These are phyloP conservation scores for Hypoxylon trugodes DNA, from an alignment of 495 filamentous ascomycete genomes.

Conservation along the genomic window DNA sequence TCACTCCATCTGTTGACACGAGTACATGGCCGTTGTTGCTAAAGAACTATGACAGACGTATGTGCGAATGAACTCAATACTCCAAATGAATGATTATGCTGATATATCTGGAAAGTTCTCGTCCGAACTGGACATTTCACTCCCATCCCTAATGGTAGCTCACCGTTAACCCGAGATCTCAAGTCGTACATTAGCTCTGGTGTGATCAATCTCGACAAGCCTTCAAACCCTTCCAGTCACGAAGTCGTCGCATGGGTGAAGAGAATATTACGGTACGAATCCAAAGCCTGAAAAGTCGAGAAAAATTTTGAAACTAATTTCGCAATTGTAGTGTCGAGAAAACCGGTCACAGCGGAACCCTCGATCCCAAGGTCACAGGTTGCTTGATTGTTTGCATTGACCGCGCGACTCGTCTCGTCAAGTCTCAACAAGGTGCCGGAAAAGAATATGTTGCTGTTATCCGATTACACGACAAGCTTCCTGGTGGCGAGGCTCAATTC, in stretches of 20 bases:
- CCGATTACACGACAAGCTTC: slow-evolving; percentile 88
- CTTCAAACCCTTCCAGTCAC: slow-evolving; percentile 95
- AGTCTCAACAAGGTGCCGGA: slow-evolving; percentile 97
- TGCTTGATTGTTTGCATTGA: slow-evolving; percentile 96
- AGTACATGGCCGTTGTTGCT: slow-evolving; percentile 88
- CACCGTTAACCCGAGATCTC: slow-evolving; percentile 87
- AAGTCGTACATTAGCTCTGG: slow-evolving; percentile 95
- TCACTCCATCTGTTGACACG: slow-evolving; percentile 74
- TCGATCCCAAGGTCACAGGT: slow-evolving; percentile 82
- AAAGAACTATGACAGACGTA: slow-evolving; percentile 82
- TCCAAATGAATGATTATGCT: not conserved
- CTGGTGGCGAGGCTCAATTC: slow-evolving; percentile 89
- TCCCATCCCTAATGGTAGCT: slow-evolving; percentile 87
- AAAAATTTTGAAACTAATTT: slow-evolving; percentile 32
- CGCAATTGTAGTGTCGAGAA: slow-evolving; percentile 77
- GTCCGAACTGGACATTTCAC: slow-evolving; percentile 93
- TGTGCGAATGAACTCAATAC: slow-evolving; percentile 26
- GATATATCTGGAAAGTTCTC: slow-evolving; percentile 64
- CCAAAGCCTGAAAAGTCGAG: not conserved
- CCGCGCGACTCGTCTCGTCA: slow-evolving; percentile 94
- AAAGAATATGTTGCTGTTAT: slow-evolving; percentile 72
- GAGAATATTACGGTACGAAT: slow-evolving; percentile 82
- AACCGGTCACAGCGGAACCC: slow-evolving; percentile 95
- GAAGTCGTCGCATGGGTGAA: slow-evolving; percentile 99
- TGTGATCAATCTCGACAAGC: slow-evolving; percentile 98